Percentiles rank a stretch among this genome's conserved stretches.
phyloP scores from a whole-genome alignment of 75 land plant species.

The Chamaecyparis obtusa region DNA sequence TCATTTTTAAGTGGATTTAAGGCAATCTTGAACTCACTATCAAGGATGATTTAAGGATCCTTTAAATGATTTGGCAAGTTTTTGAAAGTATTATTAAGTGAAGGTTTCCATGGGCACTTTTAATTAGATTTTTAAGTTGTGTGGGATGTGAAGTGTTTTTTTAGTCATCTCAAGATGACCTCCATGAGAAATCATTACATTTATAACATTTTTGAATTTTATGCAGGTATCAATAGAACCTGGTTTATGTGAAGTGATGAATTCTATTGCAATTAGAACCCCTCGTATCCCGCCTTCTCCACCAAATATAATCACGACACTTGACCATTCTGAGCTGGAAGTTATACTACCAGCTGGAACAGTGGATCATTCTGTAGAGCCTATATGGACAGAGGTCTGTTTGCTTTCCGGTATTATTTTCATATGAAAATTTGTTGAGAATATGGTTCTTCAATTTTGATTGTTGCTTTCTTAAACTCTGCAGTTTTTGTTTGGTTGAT shows the following conservation, averaged over 20 bases:
- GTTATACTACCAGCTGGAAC: conserved; percentile 79
- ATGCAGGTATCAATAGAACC: conserved; percentile 78
- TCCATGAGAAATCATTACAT: no score
- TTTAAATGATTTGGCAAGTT: no score
- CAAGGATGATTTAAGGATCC: no score
- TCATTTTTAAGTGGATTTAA: no score
- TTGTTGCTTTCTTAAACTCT: neutral
- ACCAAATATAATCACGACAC: conserved; percentile 48
- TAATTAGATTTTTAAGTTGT: no score
- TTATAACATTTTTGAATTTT: neutral
- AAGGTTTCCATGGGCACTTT: no score
- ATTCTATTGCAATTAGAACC: conserved; percentile 39
- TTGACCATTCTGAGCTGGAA: conserved; percentile 56
- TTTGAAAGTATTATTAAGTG: no score
- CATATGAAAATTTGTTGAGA: neutral
- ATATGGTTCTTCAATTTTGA: neutral
- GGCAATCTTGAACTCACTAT: no score
- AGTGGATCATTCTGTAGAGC: conserved; percentile 55
- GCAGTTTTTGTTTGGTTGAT: neutral
- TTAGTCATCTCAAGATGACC: no score
- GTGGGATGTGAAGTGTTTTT: no score
- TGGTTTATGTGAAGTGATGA: conserved; percentile 85
- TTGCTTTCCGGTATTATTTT: neutral
- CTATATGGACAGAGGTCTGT: conserved; percentile 48
- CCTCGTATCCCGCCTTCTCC: conserved; percentile 33